phyloP scores from a whole-genome alignment of 1,284 basidiomycete genomes.

The Cryptococcus sp. region DNA sequence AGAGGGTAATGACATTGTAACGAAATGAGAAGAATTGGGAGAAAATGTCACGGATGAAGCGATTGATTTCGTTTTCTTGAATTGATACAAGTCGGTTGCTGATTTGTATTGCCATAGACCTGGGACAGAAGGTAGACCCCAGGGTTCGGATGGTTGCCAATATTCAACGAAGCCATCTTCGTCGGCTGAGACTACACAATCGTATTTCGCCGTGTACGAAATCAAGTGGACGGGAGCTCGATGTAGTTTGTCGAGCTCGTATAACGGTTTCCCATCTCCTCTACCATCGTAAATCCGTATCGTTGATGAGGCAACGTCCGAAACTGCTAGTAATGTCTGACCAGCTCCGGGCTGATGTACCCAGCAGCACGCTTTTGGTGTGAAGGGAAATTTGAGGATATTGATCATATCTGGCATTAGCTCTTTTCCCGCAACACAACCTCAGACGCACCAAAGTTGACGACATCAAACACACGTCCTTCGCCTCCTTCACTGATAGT shows the following conservation, averaged over 20 bases:
- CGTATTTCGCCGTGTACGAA: constrained; percentile 84
- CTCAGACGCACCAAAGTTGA: constrained; percentile 76
- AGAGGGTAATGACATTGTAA: constrained; percentile 85
- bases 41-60: constrained; percentile 89
- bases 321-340: constrained; percentile 83
- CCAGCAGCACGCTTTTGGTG: constrained; percentile 86
- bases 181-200: constrained; percentile 91
- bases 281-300: constrained; percentile 92
- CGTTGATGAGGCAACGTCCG: constrained; percentile 67
- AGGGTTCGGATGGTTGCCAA: constrained; percentile 86
- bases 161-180: constrained; percentile 94
- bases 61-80: constrained; percentile 92
- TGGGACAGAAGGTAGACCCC: constrained; percentile 70
- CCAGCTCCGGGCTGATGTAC: constrained; percentile 84
- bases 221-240: constrained; percentile 85
- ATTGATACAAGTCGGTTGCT: constrained; percentile 91
- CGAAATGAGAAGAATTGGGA: constrained; percentile 80
- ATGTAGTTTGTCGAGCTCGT: constrained; percentile 72
- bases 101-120: constrained; percentile 89
- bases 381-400: constrained; percentile 83
- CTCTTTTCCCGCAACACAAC: not conserved
- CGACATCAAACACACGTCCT: constrained; percentile 93
- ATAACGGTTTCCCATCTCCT: constrained; percentile 71
- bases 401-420: constrained; percentile 86
- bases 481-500: constrained; percentile 78